Base-by-base conservation (phyloP, 257 asterid genomes). In the Nemophila menziesii region DNA sequence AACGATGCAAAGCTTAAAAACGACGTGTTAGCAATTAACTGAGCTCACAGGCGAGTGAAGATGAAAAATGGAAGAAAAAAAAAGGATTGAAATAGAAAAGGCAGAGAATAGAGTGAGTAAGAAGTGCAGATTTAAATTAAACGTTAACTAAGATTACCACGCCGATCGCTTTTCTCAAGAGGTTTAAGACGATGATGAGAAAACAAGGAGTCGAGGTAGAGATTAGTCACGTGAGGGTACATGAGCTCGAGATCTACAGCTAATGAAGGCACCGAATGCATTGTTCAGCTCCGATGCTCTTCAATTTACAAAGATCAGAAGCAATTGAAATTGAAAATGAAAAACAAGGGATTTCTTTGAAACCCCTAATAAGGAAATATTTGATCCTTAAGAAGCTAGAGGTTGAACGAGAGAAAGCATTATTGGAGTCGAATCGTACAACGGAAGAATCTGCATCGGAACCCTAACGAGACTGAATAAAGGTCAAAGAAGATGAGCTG, bases 251-350 rank as follows among this genome's bases (percentile, higher is more conserved):
- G 57, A 43, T 4, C 41, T 24, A 44, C 52, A 51, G 45, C 39
- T 47, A 18, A 10, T 29, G 82, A 66, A 69, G 77, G 86, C 92
- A 80, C 79, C 86, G 95, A 80, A 78, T 75, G 80, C 97, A 89
- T 89, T 54, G 72, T 73, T 11, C 42, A 24, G 71, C 19, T 63
- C 62, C 84, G 95, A 83, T 87, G 94, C 94, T 69, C 92, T 71
- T 65, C 65, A 29, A 29, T 29, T 29, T 29, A 29, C 8, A 3
- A 10, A 29, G n/a, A n/a, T n/a, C n/a, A 29, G 12, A 29, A 29
- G 9, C 8, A 29, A 29, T 7, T 7, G 12, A 29, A 29, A 29
- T 2, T 2, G 36, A 7, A 29, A 29, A 29, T 7, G 12, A 29
- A 29, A 29, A 29, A 3, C 8, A 29, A 29, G 8, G 8, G 36